Conservation (phyloP, 495 filamentous ascomycete species). For the Penicillium daleae region DNA sequence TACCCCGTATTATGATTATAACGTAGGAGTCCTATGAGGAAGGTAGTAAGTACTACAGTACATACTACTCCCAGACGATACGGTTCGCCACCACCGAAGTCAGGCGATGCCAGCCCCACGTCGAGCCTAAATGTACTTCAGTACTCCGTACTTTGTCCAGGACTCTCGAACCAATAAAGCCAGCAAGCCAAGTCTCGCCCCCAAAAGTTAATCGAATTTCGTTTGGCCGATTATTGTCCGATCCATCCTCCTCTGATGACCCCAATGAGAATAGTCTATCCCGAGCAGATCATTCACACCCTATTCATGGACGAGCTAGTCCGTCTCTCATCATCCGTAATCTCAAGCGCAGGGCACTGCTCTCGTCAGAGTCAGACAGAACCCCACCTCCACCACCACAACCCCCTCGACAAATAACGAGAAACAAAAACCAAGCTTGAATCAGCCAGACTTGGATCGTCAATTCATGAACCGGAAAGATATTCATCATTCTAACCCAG, state of each 20-base stretch:
- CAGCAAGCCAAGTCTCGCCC: neutral
- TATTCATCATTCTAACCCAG: neutral
- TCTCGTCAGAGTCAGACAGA: no score
- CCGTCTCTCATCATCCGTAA: no score
- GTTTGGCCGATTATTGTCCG: conserved; percentile 1
- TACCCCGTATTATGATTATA: neutral
- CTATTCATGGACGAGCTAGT: neutral
- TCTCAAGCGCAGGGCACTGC: no score
- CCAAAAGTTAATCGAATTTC: neutral
- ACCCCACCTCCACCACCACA: no score
- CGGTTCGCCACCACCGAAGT: neutral
- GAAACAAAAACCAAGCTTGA: neutral
- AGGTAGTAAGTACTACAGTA: no score
- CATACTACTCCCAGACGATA: no score
- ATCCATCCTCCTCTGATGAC: neutral
- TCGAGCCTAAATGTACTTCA: neutral
- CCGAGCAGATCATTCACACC: neutral
- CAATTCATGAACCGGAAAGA: neutral
- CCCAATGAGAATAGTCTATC: neutral
- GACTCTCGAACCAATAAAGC: no score
- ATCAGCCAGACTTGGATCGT: neutral
- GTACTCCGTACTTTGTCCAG: neutral
- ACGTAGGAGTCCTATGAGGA: neutral
- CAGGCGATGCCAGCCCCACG: neutral
- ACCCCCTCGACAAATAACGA: neutral